Evolutionary conservation across 768 basidiomycete species (phyloP).

Genomic region (Agrocybe pediades): DNA sequence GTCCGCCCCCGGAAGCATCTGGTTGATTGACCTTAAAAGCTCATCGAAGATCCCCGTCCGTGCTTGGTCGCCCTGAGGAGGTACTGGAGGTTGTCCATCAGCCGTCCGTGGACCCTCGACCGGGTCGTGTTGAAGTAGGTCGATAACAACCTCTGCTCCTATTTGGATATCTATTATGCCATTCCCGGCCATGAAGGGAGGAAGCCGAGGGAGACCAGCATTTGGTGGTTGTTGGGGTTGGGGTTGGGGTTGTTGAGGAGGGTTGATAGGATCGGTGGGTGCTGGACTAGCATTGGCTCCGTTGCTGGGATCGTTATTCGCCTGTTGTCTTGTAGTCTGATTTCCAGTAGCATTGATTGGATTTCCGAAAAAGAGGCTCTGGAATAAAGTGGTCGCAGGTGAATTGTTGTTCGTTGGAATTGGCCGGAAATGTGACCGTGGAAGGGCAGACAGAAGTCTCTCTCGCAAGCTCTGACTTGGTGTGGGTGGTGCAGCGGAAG

Average conservation of each 20-base stretch:
- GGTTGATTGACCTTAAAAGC: slow-evolving; percentile 3
- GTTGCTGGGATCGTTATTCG: slow-evolving; percentile 13
- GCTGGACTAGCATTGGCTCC: too few species aligned
- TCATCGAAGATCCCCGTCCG: slow-evolving; percentile 1
- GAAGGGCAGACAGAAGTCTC: not conserved
- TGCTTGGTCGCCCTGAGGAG: not conserved
- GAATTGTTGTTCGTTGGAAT: slow-evolving; percentile 1
- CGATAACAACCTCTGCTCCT: not conserved
- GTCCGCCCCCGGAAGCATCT: not conserved
- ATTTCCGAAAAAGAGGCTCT: not conserved
- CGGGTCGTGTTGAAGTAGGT: not conserved
- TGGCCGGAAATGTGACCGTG: slow-evolving; percentile 4
- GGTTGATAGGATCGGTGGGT: not conserved
- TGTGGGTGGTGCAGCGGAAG: slow-evolving; percentile 8
- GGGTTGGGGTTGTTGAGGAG: slow-evolving; percentile 3
- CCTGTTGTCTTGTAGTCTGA: not conserved
- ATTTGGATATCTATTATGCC: slow-evolving; percentile 4
- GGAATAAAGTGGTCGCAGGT: not conserved
- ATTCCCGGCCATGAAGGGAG: slow-evolving; percentile 12
- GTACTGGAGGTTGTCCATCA: not conserved
- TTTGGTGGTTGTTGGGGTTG: slow-evolving; percentile 2
- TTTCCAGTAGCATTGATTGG: slow-evolving; percentile 3
- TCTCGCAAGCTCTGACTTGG: slow-evolving; percentile 1
- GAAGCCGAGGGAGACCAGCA: not conserved
- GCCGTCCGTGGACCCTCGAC: not conserved